Evolutionary conservation across 1,284 basidiomycete species (phyloP).

Genomic region (Flammula alnicola): DNA sequence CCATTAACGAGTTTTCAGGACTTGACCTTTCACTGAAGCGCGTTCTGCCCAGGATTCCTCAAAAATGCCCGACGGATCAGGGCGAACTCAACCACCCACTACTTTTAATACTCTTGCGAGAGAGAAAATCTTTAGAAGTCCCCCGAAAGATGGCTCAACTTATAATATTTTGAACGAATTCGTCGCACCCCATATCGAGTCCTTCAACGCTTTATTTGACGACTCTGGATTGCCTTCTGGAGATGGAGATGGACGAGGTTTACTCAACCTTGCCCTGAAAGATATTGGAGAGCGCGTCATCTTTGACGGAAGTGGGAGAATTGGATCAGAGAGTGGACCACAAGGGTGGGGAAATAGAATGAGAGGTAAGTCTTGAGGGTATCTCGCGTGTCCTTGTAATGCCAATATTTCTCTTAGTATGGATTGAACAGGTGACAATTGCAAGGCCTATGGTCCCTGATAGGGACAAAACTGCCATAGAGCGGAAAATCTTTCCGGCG

Average conservation of each 20-base stretch:
- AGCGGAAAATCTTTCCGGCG: conserved; percentile 85
- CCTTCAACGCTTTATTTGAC: conserved; percentile 95
- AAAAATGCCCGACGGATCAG: conserved; percentile 47
- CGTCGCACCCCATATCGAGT: conserved; percentile 92
- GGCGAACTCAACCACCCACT: conserved; percentile 38
- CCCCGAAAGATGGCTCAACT: conserved; percentile 70
- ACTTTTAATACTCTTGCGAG: conserved; percentile 89
- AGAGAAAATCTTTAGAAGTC: conserved; percentile 83
- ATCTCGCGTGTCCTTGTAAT: conserved; percentile 3
- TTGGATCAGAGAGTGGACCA: conserved; percentile 56
- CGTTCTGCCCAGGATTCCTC: background rate
- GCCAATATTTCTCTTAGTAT: conserved; percentile 58
- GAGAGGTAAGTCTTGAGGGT: conserved; percentile 62
- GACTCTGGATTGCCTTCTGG: conserved; percentile 76
- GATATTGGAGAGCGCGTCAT: conserved; percentile 92
- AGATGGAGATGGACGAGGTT: conserved; percentile 78
- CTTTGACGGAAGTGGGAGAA: conserved; percentile 79
- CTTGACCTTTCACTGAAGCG: conserved; percentile 3
- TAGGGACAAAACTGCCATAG: conserved; percentile 75
- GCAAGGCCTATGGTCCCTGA: conserved; percentile 89
- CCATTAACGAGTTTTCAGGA: conserved; percentile 12
- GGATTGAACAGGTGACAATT: conserved; percentile 88
- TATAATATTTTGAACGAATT: conserved; percentile 92
- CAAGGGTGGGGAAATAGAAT: conserved; percentile 81
- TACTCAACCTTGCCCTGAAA: conserved; percentile 80